Evolutionary conservation across 148 eudicot species (phyloP).

Genomic region (Rheum nobile): DNA sequence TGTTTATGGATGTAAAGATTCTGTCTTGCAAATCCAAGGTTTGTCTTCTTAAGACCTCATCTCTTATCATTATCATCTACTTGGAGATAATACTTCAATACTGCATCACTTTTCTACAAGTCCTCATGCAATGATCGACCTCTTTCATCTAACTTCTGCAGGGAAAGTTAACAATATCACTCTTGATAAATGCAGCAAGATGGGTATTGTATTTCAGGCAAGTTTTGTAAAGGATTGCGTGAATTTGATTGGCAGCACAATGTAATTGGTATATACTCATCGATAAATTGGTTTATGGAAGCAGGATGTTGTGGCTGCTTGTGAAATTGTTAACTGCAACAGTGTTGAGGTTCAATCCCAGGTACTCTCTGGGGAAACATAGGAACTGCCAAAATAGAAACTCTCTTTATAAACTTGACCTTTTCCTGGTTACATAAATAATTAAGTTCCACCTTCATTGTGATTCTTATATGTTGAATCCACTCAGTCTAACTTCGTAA

Average conservation of each 20-base stretch:
- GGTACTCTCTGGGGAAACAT: constrained; percentile 27
- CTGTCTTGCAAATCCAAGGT: constrained; percentile 86
- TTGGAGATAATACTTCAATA: neutral
- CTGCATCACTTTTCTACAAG: neutral
- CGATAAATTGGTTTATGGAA: neutral
- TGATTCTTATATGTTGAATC: neutral
- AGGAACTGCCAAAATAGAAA: neutral
- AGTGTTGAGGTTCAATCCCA: constrained; percentile 92
- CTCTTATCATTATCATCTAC: neutral
- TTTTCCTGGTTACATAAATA: neutral
- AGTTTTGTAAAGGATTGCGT: constrained; percentile 15
- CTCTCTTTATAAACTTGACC: neutral
- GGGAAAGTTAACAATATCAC: constrained; percentile 97
- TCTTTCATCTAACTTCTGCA: constrained; percentile 21
- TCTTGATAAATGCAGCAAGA: constrained; percentile 85
- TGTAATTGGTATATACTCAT: neutral
- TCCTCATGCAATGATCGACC: neutral
- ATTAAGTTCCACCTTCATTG: neutral
- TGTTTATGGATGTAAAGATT: constrained; percentile 84
- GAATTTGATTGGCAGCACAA: neutral
- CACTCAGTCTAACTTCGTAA: neutral
- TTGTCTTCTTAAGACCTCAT: constrained; percentile 2
- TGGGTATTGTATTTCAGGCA: constrained; percentile 81
- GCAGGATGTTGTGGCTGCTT: constrained; percentile 99
- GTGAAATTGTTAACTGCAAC: constrained; percentile 90